phyloP scores from a whole-genome alignment of 106 monocot genomes.

The Narthecium ossifragum region DNA sequence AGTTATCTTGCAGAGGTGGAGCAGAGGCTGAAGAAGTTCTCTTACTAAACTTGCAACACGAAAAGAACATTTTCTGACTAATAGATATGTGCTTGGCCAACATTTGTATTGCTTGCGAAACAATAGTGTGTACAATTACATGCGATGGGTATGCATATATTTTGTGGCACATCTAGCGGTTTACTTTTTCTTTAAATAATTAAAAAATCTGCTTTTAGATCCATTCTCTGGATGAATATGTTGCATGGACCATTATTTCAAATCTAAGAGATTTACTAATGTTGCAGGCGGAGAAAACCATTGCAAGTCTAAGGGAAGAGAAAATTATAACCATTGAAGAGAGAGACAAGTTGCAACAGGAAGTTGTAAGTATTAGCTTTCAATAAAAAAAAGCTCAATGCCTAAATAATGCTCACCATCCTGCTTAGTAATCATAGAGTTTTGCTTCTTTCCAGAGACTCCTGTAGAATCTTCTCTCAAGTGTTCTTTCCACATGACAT shows the following conservation, averaged over 20 bases:
- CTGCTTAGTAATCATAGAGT: background rate
- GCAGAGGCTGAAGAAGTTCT: no score
- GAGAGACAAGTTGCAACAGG: conserved; percentile 25
- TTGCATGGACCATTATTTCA: background rate
- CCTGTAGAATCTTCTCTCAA: no score
- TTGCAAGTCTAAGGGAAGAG: conserved; percentile 28
- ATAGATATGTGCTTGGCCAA: background rate
- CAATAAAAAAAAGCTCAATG: background rate
- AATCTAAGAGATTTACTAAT: background rate
- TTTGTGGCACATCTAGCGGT: background rate
- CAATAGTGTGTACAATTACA: background rate
- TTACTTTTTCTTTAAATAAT: background rate
- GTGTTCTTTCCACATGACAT: background rate
- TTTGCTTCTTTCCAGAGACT: no score
- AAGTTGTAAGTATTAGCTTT: conserved; percentile 25
- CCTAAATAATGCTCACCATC: background rate
- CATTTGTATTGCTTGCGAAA: background rate
- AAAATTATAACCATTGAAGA: conserved; percentile 19
- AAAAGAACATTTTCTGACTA: no score
- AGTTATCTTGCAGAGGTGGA: no score
- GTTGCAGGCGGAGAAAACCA: conserved; percentile 30
- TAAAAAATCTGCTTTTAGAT: background rate
- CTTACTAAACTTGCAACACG: no score
- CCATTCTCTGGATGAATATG: background rate
- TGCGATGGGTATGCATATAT: background rate